A percentile compares a stretch with the other conserved stretches of the same genome.
Evolutionary conservation across 176 grass and related monocot genomes (phyloP).

Genomic region (Juncus effusus): DNA sequence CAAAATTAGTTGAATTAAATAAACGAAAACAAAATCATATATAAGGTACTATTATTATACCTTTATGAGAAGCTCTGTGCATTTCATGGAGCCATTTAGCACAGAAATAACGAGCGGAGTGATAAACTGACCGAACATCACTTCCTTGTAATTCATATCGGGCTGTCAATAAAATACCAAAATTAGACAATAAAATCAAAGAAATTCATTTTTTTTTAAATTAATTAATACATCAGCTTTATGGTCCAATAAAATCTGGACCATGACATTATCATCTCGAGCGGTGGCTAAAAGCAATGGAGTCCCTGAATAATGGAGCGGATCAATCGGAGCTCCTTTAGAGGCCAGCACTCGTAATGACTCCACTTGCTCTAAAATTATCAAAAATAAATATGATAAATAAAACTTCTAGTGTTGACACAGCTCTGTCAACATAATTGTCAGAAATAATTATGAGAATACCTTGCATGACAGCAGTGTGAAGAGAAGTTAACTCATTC

Average conservation of each 20-base stretch:
- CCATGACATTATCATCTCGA: slow-evolving; percentile 9
- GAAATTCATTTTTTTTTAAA: neutral
- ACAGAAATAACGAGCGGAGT: slow-evolving; percentile 13
- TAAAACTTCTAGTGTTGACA: neutral
- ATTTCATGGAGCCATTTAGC: slow-evolving; percentile 8
- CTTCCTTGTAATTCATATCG: no score
- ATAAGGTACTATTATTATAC: neutral
- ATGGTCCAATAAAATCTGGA: slow-evolving; percentile 35
- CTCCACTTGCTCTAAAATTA: slow-evolving; percentile 31
- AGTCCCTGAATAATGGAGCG: slow-evolving; percentile 8
- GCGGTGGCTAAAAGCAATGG: slow-evolving; percentile 31
- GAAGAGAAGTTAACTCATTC: neutral
- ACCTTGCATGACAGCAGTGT: neutral
- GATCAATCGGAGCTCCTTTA: slow-evolving; percentile 36
- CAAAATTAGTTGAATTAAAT: neutral
- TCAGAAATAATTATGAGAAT: neutral
- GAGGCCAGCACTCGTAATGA: slow-evolving; percentile 30
- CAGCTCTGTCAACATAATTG: neutral
- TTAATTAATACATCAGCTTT: neutral
- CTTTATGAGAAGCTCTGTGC: slow-evolving; percentile 18
- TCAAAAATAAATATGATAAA: slow-evolving; percentile 17
- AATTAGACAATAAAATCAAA: neutral
- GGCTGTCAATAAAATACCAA: neutral
- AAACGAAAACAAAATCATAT: neutral
- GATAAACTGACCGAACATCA: no score